Percentiles rank a stretch among this genome's conserved stretches.
Evolutionary conservation across 768 basidiomycete species (phyloP).

Genomic region (Rhizopogon vinicolor): DNA sequence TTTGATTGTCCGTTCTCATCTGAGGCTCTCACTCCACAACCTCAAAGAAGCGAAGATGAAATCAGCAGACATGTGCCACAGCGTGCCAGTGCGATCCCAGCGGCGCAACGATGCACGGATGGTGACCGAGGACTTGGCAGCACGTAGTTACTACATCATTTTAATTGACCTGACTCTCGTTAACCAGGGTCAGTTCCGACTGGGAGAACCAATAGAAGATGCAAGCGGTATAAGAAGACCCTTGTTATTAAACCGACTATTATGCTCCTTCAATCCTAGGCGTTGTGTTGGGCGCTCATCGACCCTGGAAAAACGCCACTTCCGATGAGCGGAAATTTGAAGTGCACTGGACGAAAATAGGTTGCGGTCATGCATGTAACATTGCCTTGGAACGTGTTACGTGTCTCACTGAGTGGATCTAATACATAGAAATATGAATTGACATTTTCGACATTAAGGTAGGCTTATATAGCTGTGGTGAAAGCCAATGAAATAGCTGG

Average conservation of each 20-base stretch:
- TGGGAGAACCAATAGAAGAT: background rate
- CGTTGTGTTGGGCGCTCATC: background rate
- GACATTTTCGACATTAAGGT: background rate
- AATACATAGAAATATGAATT: background rate
- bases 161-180: background rate
- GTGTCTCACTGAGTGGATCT: background rate
- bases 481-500: background rate
- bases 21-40: background rate
- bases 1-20: background rate
- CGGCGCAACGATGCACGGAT: background rate
- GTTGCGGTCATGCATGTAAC: background rate
- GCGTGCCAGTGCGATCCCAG: conserved; percentile 1
- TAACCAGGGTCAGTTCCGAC: background rate
- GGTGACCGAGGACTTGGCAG: background rate
- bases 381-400: background rate
- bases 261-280: background rate
- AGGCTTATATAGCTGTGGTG: background rate
- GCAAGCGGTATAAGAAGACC: background rate
- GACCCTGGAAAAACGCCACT: background rate
- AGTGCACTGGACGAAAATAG: background rate
- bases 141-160: background rate
- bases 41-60: background rate
- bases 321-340: background rate
- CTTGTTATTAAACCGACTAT: background rate
- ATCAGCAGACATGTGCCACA: background rate